A percentile compares a stretch with the other conserved stretches of the same genome.
phyloP scores from a whole-genome alignment of 495 filamentous ascomycete genomes.

The Penicillium roqueforti region DNA sequence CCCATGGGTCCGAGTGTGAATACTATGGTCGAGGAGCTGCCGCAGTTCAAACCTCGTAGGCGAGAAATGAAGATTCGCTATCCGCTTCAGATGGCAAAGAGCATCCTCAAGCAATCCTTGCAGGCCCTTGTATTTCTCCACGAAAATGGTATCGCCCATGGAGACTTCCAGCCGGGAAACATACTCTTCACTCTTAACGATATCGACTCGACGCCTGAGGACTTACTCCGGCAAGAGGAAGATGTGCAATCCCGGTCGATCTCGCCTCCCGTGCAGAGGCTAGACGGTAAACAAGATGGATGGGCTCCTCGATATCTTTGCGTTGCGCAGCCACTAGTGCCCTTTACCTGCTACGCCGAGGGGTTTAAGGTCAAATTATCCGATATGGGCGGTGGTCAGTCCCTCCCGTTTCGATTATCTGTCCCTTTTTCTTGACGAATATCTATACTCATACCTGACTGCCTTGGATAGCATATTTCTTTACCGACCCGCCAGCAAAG shows the following conservation, averaged over 20 bases:
- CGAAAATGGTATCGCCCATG: slow-evolving; percentile 40
- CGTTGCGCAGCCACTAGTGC: slow-evolving; percentile 26
- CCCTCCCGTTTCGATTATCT: slow-evolving; percentile 12
- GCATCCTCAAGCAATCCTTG: slow-evolving; percentile 39
- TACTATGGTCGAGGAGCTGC: slow-evolving; percentile 31
- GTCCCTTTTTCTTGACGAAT: slow-evolving; percentile 7
- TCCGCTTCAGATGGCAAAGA: slow-evolving; percentile 36
- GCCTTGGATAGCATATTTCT: slow-evolving; percentile 27
- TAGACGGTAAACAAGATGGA: slow-evolving; percentile 32
- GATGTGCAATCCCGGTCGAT: slow-evolving; percentile 14
- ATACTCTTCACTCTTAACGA: slow-evolving; percentile 32
- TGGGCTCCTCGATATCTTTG: slow-evolving; percentile 39
- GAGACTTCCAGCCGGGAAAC: slow-evolving; percentile 45
- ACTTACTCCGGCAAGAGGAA: slow-evolving; percentile 21
- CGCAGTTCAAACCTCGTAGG: slow-evolving; percentile 23
- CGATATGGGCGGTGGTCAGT: slow-evolving; percentile 38
- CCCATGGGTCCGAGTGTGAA: slow-evolving; percentile 41
- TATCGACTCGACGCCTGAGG: slow-evolving; percentile 16
- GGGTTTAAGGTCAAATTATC: slow-evolving; percentile 36
- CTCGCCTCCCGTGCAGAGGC: slow-evolving; percentile 27
- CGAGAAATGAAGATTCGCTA: slow-evolving; percentile 28
- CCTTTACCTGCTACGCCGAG: slow-evolving; percentile 15
- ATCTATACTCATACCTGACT: slow-evolving; percentile 8
- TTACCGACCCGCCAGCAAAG: slow-evolving; percentile 25
- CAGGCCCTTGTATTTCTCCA: slow-evolving; percentile 41